Percentiles rank a stretch among this genome's conserved stretches.
These are phyloP conservation scores for Dryadomyces quercivorus DNA, from an alignment of 2,329 filamentous ascomycete genomes.

Conservation along the genomic window DNA sequence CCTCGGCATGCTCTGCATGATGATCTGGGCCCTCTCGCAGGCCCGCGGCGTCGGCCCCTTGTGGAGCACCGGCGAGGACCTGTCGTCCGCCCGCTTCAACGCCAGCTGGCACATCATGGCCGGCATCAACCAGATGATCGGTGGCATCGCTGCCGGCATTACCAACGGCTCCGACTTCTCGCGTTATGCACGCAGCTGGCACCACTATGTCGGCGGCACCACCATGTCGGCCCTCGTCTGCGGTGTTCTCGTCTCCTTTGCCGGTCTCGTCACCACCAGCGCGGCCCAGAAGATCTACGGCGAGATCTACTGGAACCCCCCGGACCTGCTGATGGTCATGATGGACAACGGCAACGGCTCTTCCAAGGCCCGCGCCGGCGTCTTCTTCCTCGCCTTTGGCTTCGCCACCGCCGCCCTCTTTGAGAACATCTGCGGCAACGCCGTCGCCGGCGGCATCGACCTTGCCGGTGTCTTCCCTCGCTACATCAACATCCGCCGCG, in stretches of 20 bases:
- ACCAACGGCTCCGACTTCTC: conserved; percentile 33
- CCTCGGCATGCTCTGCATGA: conserved; percentile 18
- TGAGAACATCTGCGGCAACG: conserved; percentile 33
- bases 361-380: conserved; percentile 24
- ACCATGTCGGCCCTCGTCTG: conserved; percentile 29
- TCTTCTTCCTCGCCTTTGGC: conserved; percentile 32
- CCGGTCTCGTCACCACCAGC: conserved; percentile 24
- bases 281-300: conserved; percentile 19
- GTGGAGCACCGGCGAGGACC: conserved; percentile 10
- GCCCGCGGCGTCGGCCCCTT: conserved; percentile 20
- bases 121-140: conserved; percentile 28
- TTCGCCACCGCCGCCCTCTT: conserved; percentile 32
- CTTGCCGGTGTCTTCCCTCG: conserved; percentile 36
- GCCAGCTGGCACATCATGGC: conserved; percentile 27
- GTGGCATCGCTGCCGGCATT: conserved; percentile 29
- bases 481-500: conserved; percentile 44
- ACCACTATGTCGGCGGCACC: conserved; percentile 19
- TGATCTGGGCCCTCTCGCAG: conserved; percentile 22
- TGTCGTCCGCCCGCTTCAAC: background rate
- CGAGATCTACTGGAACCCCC: conserved; percentile 29
- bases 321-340: conserved; percentile 25
- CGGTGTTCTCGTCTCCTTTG: conserved; percentile 24
- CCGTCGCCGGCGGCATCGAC: conserved; percentile 41
- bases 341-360: conserved; percentile 19
- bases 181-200: conserved; percentile 24